Base-by-base conservation (phyloP, 148 eudicot species). In the Gaultheria prostrata region DNA sequence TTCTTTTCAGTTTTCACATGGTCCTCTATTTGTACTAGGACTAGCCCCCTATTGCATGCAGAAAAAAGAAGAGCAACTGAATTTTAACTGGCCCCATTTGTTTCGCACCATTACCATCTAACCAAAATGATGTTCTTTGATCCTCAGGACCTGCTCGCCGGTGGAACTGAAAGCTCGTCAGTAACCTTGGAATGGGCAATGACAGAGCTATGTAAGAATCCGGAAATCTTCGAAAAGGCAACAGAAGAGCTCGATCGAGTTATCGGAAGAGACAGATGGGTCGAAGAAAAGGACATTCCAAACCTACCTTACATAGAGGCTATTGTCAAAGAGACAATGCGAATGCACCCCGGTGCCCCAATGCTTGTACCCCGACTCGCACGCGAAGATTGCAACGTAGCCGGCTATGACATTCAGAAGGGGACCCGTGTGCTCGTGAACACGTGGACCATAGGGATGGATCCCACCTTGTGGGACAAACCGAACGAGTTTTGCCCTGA, bases 121-220 rank as follows among this genome's bases (percentile, higher is more conserved):
- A n/a, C n/a, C n/a, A n/a, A n/a, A n/a, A n/a, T n/a, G n/a, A n/a
- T n/a, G n/a, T n/a, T n/a, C n/a, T n/a, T 70, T 30, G 46, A 7
- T 8, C 48, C 49, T n/a, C 48, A 93, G 99, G 99, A 97, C 72
- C 49, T 97, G 75, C 92, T 97, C 1, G 97, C 99, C 0, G 99
- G 97, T 33, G 99, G 99, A 8, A 97, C 99, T 0, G 99, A 97
- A 84, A 94, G 95, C 84, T 94, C 99, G 3, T 94, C 98, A 0
- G 94, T 91, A 82, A 93, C 95, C 0, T 97, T 94, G 46, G 99
- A 97, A 82, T 97, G 99, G 99, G 98, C 98, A 46, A 92, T 94
- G 24, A 85, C 95, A 0, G 97, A 97, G 83, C 89, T 97, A 6
- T 24, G 94, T 4, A 92, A 85, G 63, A 89, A 84, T 49, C 98